Evolutionary conservation across 108 stramenopile genomes (phyloP).

Genomic region (Skeletonema grethae): DNA sequence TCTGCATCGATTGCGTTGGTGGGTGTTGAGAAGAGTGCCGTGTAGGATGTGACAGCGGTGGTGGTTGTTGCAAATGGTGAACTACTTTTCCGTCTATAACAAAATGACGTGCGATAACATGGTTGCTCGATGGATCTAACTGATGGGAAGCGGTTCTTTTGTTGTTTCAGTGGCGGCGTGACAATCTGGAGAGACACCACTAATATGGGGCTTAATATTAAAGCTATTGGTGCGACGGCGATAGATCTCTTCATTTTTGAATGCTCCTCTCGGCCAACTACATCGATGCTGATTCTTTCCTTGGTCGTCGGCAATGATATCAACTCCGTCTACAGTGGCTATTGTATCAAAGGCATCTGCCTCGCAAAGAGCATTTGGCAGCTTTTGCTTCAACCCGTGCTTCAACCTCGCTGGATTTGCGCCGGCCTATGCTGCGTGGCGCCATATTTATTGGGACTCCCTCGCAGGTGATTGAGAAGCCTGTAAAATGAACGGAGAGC

Average conservation of each 20-base stretch:
- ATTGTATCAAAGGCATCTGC: background rate
- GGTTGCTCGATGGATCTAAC: background rate
- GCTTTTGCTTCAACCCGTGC: background rate
- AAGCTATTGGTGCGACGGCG: background rate
- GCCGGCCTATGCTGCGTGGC: background rate
- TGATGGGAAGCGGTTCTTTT: background rate
- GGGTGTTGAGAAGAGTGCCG: constrained; percentile 7
- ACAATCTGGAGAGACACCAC: background rate
- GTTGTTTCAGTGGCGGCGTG: background rate
- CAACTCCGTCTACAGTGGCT: background rate
- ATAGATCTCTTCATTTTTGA: background rate
- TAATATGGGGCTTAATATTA: background rate
- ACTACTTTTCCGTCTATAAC: background rate
- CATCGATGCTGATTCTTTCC: background rate
- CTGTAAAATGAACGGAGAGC: too few relatives aligned
- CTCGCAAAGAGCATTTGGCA: background rate
- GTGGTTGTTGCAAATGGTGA: background rate
- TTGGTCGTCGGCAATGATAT: background rate
- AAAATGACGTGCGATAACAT: background rate
- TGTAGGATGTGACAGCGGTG: background rate
- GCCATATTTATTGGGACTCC: background rate
- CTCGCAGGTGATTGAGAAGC: background rate
- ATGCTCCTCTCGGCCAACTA: background rate
- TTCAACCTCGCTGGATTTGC: background rate
- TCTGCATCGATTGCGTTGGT: constrained; percentile 26